A percentile compares a stretch with the other conserved stretches of the same genome.
Evolutionary conservation across 306 rosid genomes (phyloP).

Genomic region (Notholithocarpus densiflorus): DNA sequence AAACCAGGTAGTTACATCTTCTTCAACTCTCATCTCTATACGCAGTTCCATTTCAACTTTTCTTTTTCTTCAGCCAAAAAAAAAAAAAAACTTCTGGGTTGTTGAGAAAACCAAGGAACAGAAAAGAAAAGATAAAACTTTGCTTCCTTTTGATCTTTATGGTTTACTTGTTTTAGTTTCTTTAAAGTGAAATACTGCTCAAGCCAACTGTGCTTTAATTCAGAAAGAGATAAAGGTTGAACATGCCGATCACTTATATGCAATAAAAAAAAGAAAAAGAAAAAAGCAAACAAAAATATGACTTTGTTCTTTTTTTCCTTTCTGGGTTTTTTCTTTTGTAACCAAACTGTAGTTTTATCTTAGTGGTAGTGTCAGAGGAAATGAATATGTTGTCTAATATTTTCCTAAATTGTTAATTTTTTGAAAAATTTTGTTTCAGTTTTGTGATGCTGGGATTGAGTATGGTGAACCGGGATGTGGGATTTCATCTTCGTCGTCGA

Average conservation of each 20-base stretch:
- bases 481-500: constrained; percentile 27
- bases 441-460: constrained; percentile 67
- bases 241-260: not conserved
- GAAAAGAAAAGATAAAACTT: not conserved
- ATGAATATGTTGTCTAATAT: not conserved
- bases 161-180: not conserved
- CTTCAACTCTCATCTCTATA: not conserved
- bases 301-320: not conserved
- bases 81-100: not conserved
- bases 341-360: not conserved
- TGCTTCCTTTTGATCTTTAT: not conserved
- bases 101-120: not conserved
- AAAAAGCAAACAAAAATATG: not conserved
- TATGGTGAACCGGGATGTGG: constrained; percentile 45
- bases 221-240: not conserved
- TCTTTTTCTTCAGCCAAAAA: not conserved
- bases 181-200: not conserved
- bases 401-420: not conserved
- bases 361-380: not conserved
- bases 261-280: not conserved
- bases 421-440: constrained; percentile 34
- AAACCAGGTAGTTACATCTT: constrained; percentile 45
- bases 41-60: not conserved
- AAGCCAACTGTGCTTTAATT: not conserved
- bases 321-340: not conserved